Evolutionary conservation across 2,329 filamentous ascomycete species (phyloP), one percentile per base, ranked within the genome.

Genomic region (Didymella sp.): DNA sequence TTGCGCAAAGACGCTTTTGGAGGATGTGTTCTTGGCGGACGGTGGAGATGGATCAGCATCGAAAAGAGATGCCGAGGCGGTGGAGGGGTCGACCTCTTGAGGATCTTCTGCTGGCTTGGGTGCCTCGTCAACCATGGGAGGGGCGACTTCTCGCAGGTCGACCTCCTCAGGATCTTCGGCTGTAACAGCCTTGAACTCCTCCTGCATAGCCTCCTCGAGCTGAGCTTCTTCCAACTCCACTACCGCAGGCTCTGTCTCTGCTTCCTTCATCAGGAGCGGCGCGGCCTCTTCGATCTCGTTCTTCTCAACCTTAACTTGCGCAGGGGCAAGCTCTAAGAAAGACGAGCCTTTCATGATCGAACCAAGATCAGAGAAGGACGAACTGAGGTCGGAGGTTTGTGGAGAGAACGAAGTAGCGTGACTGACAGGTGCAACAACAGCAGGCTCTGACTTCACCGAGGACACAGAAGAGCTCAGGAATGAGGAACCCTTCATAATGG

Each of bases 341-440:
- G 58, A 61, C 3, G 67, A 69, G 9, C 67, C 67, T 21, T 69
- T 69, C 65, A 69, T 64, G 43, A 69, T 67, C 40, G 63, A 64
- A 6, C 67, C 67, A 11, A 69, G 61, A 33, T 54, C 50, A 25
- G 56, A 53, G 38, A 52, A 49, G 2, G 54, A 57, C 7, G 38
- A 57, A 8, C 38, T 13, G n/a, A 51, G 28, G 49, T 48, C 47
- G 7, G 44, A 44, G 2, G 24, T 31, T 1, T 52, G 43, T 9
- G 43, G 25, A 12, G 48, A 52, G 6, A 44, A 11, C 13, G 43
- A 17, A 9, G 31, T 33, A n/a, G 37, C 25, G 3, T 12, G 17
- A 33, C 21, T 58, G 21, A 24, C 28, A 15, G 44, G 33, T 24
- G 42, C 50, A 15, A 19, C 33, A n/a, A 15, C 44, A 12, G 13